Evolutionary conservation across 1,284 basidiomycete genomes (phyloP).

Genomic region (Pyrrhoderma lamaoense): DNA sequence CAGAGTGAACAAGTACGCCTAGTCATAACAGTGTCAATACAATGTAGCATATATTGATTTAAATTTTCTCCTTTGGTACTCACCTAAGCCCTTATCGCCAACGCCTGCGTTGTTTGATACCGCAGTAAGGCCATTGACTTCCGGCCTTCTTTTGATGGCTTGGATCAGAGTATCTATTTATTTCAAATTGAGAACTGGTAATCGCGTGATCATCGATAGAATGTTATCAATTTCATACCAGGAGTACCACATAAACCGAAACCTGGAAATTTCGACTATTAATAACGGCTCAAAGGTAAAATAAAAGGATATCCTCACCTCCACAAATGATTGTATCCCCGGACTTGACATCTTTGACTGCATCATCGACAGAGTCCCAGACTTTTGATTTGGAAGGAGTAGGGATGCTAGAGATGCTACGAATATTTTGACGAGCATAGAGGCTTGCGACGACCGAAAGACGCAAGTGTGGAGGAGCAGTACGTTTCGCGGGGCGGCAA

Average conservation of each 20-base stretch:
- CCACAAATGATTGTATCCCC: conserved; percentile 75
- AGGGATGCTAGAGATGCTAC: conserved; percentile 25
- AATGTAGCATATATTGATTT: neutral
- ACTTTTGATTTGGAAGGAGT: conserved; percentile 61
- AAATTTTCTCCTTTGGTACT: conserved; percentile 22
- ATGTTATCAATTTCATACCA: too few relatives aligned
- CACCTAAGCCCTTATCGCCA: conserved; percentile 73
- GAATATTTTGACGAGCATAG: neutral
- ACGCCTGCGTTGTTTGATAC: conserved; percentile 90
- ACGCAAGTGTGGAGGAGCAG: conserved; percentile 2
- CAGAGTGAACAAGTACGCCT: conserved; percentile 74
- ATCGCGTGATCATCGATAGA: neutral
- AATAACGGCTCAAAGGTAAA: neutral
- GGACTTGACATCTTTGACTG: conserved; percentile 74
- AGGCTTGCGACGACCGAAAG: conserved; percentile 2
- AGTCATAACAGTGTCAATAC: conserved; percentile 9
- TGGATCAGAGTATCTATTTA: conserved; percentile 68
- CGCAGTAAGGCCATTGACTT: conserved; percentile 69
- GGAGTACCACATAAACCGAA: conserved; percentile 76
- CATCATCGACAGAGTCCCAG: conserved; percentile 74
- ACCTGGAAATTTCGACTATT: conserved; percentile 36
- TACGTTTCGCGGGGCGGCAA: conserved; percentile 4
- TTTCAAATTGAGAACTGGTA: neutral
- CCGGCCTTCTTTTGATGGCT: conserved; percentile 69
- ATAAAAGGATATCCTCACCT: conserved; percentile 41